These are phyloP conservation scores for Metschnikowia anglica DNA, from an alignment of 805 yeast genomes.

Conservation along the genomic window DNA sequence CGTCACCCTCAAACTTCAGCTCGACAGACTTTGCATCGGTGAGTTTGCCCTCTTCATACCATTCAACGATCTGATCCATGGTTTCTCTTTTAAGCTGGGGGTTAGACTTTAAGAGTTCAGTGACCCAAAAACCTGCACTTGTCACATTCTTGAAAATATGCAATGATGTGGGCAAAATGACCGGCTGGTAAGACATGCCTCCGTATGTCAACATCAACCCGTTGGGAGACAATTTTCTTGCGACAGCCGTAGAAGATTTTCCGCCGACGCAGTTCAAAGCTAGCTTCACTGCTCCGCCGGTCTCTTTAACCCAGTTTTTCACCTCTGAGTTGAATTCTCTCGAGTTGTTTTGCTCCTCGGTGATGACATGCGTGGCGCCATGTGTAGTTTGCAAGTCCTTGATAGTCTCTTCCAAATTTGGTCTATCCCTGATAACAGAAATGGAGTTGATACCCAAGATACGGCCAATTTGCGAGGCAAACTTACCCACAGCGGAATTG, in stretches of 20 bases:
- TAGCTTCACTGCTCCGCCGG: conserved; percentile 57
- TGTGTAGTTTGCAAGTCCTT: conserved; percentile 50
- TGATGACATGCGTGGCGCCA: conserved; percentile 88
- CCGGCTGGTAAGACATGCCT: conserved; percentile 96
- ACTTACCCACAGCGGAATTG: conserved; percentile 90
- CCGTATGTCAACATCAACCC: conserved; percentile 91
- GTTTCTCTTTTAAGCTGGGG: conserved; percentile 36
- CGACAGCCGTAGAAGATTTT: conserved; percentile 72
- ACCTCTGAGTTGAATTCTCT: conserved; percentile 63
- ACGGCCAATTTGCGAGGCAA: conserved; percentile 84
- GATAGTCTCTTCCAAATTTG: conserved; percentile 60
- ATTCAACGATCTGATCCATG: conserved; percentile 36
- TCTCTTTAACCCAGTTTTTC: conserved; percentile 50
- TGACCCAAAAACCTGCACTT: conserved; percentile 91
- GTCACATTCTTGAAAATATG: conserved; percentile 87
- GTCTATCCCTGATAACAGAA: conserved; percentile 85
- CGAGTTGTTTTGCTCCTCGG: conserved; percentile 79
- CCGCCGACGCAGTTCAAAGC: conserved; percentile 97
- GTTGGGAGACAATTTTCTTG: conserved; percentile 72
- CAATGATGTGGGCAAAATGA: conserved; percentile 81
- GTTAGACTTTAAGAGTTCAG: conserved; percentile 46
- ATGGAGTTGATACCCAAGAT: conserved; percentile 78
- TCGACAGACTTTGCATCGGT: conserved; percentile 38
- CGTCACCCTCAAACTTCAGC: conserved; percentile 23
- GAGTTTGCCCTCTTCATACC: conserved; percentile 44